Percentiles rank a stretch among this genome's conserved stretches.
phyloP scores from a whole-genome alignment of 2,329 filamentous ascomycete genomes.

The Chrysosphaeria jannelii region DNA sequence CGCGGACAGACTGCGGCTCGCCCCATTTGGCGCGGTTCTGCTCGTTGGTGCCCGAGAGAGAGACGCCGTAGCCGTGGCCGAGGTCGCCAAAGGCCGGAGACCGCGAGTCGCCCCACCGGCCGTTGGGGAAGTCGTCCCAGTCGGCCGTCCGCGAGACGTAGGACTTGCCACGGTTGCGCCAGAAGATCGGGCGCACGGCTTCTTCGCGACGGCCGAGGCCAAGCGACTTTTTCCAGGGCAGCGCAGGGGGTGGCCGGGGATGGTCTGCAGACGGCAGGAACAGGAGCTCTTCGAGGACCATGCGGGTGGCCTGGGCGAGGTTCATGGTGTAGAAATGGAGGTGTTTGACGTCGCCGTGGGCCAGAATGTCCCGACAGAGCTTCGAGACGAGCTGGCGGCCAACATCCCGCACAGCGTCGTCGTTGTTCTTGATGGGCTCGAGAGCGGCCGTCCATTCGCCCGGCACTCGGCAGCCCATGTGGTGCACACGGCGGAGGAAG shows the following conservation, averaged over 20 bases:
- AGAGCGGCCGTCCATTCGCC: constrained; percentile 50
- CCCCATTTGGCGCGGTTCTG: constrained; percentile 92
- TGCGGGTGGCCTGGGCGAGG: constrained; percentile 69
- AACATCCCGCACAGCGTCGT: constrained; percentile 68
- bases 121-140: constrained; percentile 98
- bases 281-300: constrained; percentile 73
- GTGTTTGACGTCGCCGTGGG: constrained; percentile 46
- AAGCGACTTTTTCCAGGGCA: constrained; percentile 90
- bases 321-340: constrained; percentile 99
- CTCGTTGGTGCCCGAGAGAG: constrained; percentile 80
- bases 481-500: constrained; percentile 67
- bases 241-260: constrained; percentile 47
- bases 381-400: constrained; percentile 67
- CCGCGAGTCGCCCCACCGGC: constrained; percentile 88
- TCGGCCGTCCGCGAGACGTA: constrained; percentile 89
- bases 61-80: constrained; percentile 75
- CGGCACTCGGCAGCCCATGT: constrained; percentile 69
- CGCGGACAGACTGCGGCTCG: constrained; percentile 45
- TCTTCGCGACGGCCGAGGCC: constrained; percentile 68
- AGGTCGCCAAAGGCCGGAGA: constrained; percentile 90
- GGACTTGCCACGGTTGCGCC: constrained; percentile 87
- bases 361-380: constrained; percentile 65
- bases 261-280: constrained; percentile 50
- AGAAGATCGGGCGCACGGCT: constrained; percentile 94
- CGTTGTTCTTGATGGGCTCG: constrained; percentile 89